These are phyloP conservation scores for Hypoxylon cercidicola DNA, from an alignment of 495 filamentous ascomycete species.

Conservation along the genomic window DNA sequence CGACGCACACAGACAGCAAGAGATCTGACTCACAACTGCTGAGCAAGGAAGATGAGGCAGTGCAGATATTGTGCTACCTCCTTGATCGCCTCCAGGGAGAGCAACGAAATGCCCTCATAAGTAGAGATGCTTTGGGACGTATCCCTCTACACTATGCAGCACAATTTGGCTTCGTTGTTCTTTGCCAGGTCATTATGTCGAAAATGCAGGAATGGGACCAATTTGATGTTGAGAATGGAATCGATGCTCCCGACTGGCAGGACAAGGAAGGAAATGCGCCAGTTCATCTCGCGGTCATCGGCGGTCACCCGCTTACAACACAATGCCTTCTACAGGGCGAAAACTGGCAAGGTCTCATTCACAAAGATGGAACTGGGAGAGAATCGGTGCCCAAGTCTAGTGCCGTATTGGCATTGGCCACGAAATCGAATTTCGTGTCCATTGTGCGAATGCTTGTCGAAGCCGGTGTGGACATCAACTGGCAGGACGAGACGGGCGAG, in stretches of 20 bases:
- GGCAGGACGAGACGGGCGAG: slow-evolving; percentile 93
- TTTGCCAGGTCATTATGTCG: slow-evolving; percentile 87
- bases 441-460: slow-evolving; percentile 90
- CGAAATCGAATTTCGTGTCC: slow-evolving; percentile 80
- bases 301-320: slow-evolving; percentile 88
- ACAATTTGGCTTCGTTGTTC: slow-evolving; percentile 88
- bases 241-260: slow-evolving; percentile 87
- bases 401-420: slow-evolving; percentile 86
- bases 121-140: slow-evolving; percentile 81
- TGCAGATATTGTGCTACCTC: slow-evolving; percentile 77
- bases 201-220: slow-evolving; percentile 89
- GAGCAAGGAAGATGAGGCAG: slow-evolving; percentile 75
- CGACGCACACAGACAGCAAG: slow-evolving; percentile 56
- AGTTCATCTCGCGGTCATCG: slow-evolving; percentile 90
- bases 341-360: slow-evolving; percentile 70
- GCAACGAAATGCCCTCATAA: slow-evolving; percentile 74
- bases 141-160: slow-evolving; percentile 95
- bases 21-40: slow-evolving; percentile 67
- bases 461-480: slow-evolving; percentile 92
- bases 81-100: slow-evolving; percentile 73
- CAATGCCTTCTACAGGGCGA: slow-evolving; percentile 81
- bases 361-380: slow-evolving; percentile 68
- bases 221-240: slow-evolving; percentile 83
- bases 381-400: slow-evolving; percentile 84
- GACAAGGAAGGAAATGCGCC: slow-evolving; percentile 93